Conservation (phyloP, 129 eudicot genomes). For the Pulicaria dysenterica region DNA sequence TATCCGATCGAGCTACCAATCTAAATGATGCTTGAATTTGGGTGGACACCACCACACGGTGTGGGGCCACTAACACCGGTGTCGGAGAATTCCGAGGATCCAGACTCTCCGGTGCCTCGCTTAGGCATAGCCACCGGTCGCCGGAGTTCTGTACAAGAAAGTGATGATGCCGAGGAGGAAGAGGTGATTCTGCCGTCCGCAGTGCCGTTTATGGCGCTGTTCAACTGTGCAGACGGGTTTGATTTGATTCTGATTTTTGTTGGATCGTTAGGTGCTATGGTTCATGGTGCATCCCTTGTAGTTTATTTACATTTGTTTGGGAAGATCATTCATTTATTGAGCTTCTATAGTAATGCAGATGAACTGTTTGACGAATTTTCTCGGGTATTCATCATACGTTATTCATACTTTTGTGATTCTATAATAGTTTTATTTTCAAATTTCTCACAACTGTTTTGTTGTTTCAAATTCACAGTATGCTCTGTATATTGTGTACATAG, state of each 20-base stretch:
- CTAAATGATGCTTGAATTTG: slow-evolving; percentile 39
- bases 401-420: neutral
- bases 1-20: slow-evolving; percentile 11
- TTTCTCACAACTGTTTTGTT: slow-evolving; percentile 23
- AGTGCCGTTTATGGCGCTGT: slow-evolving; percentile 58
- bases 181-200: slow-evolving; percentile 50
- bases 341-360: slow-evolving; percentile 28
- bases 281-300: slow-evolving; percentile 55
- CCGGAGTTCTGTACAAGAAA: slow-evolving; percentile 21
- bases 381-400: slow-evolving; percentile 25
- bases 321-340: slow-evolving; percentile 43
- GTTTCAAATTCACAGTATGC: slow-evolving; percentile 53
- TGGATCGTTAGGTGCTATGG: slow-evolving; percentile 55
- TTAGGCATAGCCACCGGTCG: slow-evolving; percentile 37
- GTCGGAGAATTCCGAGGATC: slow-evolving; percentile 62
- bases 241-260: slow-evolving; percentile 52
- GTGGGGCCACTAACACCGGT: slow-evolving; percentile 67
- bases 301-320: slow-evolving; percentile 59
- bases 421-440: neutral
- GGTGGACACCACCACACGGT: slow-evolving; percentile 59
- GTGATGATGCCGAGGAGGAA: slow-evolving; percentile 36
- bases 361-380: slow-evolving; percentile 38
- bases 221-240: slow-evolving; percentile 51
- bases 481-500: slow-evolving; percentile 49
- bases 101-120: slow-evolving; percentile 55